phyloP scores from a whole-genome alignment of 2,329 filamentous ascomycete genomes.

The Ophiocordyceps camponoti-floridani region DNA sequence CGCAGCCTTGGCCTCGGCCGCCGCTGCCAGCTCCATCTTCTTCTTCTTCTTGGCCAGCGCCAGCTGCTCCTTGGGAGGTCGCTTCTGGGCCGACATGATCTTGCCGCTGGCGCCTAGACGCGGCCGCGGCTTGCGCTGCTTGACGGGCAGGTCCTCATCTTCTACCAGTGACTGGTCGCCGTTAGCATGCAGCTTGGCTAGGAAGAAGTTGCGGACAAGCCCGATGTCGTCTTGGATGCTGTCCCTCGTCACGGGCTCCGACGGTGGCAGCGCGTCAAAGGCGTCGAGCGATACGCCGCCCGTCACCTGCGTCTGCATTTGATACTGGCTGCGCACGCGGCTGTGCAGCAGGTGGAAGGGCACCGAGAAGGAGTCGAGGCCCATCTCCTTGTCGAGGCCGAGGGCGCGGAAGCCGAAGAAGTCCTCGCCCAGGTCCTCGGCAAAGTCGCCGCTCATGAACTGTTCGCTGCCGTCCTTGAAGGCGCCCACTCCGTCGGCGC shows the following conservation, averaged over 20 bases:
- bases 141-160: slow-evolving; percentile 85
- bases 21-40: slow-evolving; percentile 46
- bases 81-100: slow-evolving; percentile 70
- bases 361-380: slow-evolving; percentile 72
- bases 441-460: slow-evolving; percentile 91
- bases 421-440: slow-evolving; percentile 92
- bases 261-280: slow-evolving; percentile 49
- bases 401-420: slow-evolving; percentile 98
- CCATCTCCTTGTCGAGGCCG: slow-evolving; percentile 80
- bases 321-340: slow-evolving; percentile 70
- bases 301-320: slow-evolving; percentile 52
- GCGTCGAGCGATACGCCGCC: slow-evolving; percentile 39
- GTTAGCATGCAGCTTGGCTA: slow-evolving; percentile 72
- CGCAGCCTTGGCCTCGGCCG: slow-evolving; percentile 22
- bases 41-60: slow-evolving; percentile 78
- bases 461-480: slow-evolving; percentile 97
- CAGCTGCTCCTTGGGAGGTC: slow-evolving; percentile 65
- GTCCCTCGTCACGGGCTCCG: slow-evolving; percentile 63
- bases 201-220: slow-evolving; percentile 80
- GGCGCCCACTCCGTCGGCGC: slow-evolving; percentile 68
- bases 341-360: slow-evolving; percentile 88
- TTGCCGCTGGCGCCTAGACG: slow-evolving; percentile 57
- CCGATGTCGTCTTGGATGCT: slow-evolving; percentile 68
- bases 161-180: slow-evolving; percentile 67
- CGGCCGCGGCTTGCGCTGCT: slow-evolving; percentile 66